Percentiles rank a stretch among this genome's conserved stretches.
Conservation (phyloP, 192 early-diverging fungal genomes). For the Haplosporangium gracile region DNA sequence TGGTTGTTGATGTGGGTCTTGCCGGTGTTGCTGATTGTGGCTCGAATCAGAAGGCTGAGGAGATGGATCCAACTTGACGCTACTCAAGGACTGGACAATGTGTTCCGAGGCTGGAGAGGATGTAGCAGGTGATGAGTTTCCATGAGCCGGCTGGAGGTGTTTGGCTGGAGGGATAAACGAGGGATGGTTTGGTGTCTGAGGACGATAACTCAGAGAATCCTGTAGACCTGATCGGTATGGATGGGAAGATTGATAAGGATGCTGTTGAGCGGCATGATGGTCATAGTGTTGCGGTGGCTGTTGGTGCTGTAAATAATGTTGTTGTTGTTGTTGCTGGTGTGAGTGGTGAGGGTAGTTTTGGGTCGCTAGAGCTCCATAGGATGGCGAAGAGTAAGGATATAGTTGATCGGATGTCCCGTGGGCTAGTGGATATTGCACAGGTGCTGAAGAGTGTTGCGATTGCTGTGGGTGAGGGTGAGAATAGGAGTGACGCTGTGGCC, state of each 20-base stretch:
- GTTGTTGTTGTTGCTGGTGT: background rate
- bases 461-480: background rate
- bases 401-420: background rate
- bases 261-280: background rate
- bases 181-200: too few species aligned
- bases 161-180: background rate
- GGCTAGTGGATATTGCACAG: background rate
- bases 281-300: background rate
- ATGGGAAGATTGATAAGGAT: background rate
- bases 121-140: background rate
- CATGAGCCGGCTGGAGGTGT: background rate
- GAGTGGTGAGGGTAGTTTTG: background rate
- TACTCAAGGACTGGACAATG: background rate
- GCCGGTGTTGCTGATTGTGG: background rate
- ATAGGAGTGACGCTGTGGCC: background rate
- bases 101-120: background rate
- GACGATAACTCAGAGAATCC: background rate
- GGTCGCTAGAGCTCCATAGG: background rate
- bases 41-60: background rate
- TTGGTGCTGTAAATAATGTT: background rate
- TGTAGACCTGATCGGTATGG: background rate
- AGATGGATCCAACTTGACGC: background rate
- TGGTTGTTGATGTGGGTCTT: background rate
- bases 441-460: background rate
- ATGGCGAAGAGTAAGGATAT: background rate